phyloP scores from a whole-genome alignment of 495 filamentous ascomycete species.

The Penicillium antarcticum region DNA sequence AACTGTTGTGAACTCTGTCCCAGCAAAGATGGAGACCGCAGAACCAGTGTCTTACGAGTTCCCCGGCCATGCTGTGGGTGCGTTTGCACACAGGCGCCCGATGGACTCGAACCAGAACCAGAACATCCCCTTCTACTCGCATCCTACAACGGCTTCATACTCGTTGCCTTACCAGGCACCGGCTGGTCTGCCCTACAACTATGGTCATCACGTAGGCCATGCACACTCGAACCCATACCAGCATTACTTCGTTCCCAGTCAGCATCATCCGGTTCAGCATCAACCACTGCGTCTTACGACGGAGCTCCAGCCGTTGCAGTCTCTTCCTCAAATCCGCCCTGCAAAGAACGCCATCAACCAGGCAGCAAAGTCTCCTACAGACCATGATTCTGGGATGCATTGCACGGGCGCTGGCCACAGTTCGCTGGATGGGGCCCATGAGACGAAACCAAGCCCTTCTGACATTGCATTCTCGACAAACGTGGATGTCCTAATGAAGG shows the following conservation, averaged over 20 bases:
- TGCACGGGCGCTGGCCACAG: conserved; percentile 1
- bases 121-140: conserved; percentile 38
- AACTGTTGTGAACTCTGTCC: neutral
- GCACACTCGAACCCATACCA: conserved; percentile 36
- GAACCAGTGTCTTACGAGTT: conserved; percentile 45
- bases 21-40: conserved; percentile 36
- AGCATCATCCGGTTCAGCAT: conserved; percentile 23
- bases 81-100: conserved; percentile 36
- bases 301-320: conserved; percentile 28
- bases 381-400: conserved; percentile 6
- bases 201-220: conserved; percentile 29
- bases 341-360: conserved; percentile 42
- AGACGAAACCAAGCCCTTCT: conserved; percentile 20
- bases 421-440: conserved; percentile 1
- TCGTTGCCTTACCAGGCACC: conserved; percentile 38
- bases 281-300: conserved; percentile 32
- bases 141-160: conserved; percentile 32
- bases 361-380: conserved; percentile 19
- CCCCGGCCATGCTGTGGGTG: conserved; percentile 35
- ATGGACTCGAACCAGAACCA: conserved; percentile 34
- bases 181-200: conserved; percentile 31
- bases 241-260: conserved; percentile 31
- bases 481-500: conserved; percentile 88
- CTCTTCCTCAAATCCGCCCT: conserved; percentile 37
- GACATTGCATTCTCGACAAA: conserved; percentile 71